Base-by-base conservation (phyloP, 2,329 filamentous ascomycete species). In the Ophiostoma ips region DNA sequence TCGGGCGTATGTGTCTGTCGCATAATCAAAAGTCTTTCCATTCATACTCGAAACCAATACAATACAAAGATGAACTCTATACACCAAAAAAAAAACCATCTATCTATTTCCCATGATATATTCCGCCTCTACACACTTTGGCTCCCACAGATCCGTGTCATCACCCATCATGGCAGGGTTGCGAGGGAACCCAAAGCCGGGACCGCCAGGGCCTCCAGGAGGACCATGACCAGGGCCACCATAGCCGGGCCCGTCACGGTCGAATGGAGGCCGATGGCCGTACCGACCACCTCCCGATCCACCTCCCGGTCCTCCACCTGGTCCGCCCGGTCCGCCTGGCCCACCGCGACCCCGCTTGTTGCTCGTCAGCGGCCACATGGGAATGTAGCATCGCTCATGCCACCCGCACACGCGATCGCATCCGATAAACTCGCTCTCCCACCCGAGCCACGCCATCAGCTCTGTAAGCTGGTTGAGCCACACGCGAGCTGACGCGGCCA, bases 371-470 rank as follows among this genome's bases (percentile, higher is more conserved):
- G 71, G 71, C 71, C 71, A 74, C 66, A 73, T 74, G 1, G 71
- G 70, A 36, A 74, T 71, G 52, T 65, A 72, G 55, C 71, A 73
- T 12, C 65, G 62, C 55, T 72, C 67, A 50, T 69, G 64, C 58
- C 62, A 64, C 4, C 54, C 65, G 51, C 71, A 73, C 37, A 62
- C 62, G 30, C 63, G 57, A 3, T 62, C 54, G 52, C 70, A 73
- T 9, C 61, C 59, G 1, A 64, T 60, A 58, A 67, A 71, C 57
- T 71, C 66, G 28, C 68, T 68, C 34, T 66, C 68, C 71, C 71
- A 75, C 5, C 71, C 71, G 1, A 73, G 61, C 70, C 71, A 75
- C 1, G 71, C 69, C 57, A 67, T 66, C 11, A 74, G 57, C 53
- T 71, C 64, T 43, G 68, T 62, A 4, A 71, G 52, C 15, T 63